Conservation (phyloP, 768 basidiomycete genomes). For the Pleurotus ostreatus region DNA sequence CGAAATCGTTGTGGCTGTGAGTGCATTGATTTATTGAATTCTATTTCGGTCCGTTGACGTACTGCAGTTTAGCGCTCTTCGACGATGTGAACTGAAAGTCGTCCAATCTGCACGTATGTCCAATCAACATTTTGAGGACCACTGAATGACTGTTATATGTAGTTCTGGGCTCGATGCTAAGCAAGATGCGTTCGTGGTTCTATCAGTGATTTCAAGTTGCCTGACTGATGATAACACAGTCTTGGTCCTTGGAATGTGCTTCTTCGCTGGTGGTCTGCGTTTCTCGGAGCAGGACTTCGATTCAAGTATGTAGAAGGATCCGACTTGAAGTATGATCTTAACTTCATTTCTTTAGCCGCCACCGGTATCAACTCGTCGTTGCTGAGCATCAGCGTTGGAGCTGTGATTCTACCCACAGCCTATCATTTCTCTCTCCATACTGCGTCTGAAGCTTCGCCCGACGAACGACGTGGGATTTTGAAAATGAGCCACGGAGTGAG, state of each 20-base stretch:
- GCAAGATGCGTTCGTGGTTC: conserved; percentile 50
- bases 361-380: conserved; percentile 74
- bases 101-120: conserved; percentile 76
- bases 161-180: conserved; percentile 84
- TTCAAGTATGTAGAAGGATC: conserved; percentile 40
- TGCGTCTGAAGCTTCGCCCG: conserved; percentile 12
- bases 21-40: conserved; percentile 18
- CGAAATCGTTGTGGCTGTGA: conserved; percentile 68
- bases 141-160: conserved; percentile 1
- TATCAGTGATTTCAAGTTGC: no score
- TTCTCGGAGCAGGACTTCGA: conserved; percentile 81
- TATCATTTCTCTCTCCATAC: conserved; percentile 61
- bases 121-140: neutral
- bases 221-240: conserved; percentile 36
- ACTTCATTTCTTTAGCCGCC: conserved; percentile 40
- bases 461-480: conserved; percentile 47
- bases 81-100: conserved; percentile 76
- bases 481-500: conserved; percentile 76
- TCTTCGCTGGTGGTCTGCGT: conserved; percentile 75
- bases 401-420: conserved; percentile 72
- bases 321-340: neutral
- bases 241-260: conserved; percentile 80
- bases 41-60: neutral
- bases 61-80: conserved; percentile 67
- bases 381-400: conserved; percentile 72